These are phyloP conservation scores for Aspergillus viridinutans DNA, from an alignment of 2,329 filamentous ascomycete genomes.

Conservation along the genomic window DNA sequence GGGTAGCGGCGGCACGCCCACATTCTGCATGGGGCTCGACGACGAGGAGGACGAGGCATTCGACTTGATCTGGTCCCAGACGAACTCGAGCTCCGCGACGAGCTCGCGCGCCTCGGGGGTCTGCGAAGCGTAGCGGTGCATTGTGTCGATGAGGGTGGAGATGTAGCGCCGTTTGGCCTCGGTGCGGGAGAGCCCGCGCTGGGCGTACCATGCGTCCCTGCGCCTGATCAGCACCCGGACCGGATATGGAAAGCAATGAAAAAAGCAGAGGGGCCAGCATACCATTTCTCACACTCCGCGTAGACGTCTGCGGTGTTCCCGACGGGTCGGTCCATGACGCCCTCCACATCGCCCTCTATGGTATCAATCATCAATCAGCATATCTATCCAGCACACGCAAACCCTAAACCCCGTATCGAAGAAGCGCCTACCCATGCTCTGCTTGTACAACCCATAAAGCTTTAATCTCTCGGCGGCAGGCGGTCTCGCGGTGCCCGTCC, in stretches of 20 bases:
- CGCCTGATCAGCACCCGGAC: neutral
- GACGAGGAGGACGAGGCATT: slow-evolving; percentile 63
- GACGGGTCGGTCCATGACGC: slow-evolving; percentile 80
- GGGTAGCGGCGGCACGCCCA: slow-evolving; percentile 26
- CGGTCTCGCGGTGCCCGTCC: slow-evolving; percentile 84
- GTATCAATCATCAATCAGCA: neutral
- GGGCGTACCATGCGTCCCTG: slow-evolving; percentile 90
- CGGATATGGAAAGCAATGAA: neutral
- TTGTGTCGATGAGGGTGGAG: slow-evolving; percentile 88
- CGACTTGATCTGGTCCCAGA: slow-evolving; percentile 96
- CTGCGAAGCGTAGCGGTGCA: slow-evolving; percentile 87
- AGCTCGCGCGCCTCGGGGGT: slow-evolving; percentile 79
- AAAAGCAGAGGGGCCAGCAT: slow-evolving; percentile 13
- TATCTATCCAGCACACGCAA: neutral
- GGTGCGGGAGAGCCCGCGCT: slow-evolving; percentile 76
- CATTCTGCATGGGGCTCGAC: slow-evolving; percentile 27
- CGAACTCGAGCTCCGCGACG: slow-evolving; percentile 93
- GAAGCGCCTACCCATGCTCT: slow-evolving; percentile 70
- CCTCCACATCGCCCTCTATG: slow-evolving; percentile 84
- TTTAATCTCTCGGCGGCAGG: slow-evolving; percentile 79
- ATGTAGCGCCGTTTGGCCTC: slow-evolving; percentile 95
- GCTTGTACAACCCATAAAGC: slow-evolving; percentile 97
- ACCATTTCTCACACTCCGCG: slow-evolving; percentile 65
- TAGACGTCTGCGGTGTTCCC: slow-evolving; percentile 49
- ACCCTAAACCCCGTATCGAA: neutral